Evolutionary conservation across 2,329 filamentous ascomycete species (phyloP), one percentile per base, ranked within the genome.

Genomic region (Colletotrichum musicola): DNA sequence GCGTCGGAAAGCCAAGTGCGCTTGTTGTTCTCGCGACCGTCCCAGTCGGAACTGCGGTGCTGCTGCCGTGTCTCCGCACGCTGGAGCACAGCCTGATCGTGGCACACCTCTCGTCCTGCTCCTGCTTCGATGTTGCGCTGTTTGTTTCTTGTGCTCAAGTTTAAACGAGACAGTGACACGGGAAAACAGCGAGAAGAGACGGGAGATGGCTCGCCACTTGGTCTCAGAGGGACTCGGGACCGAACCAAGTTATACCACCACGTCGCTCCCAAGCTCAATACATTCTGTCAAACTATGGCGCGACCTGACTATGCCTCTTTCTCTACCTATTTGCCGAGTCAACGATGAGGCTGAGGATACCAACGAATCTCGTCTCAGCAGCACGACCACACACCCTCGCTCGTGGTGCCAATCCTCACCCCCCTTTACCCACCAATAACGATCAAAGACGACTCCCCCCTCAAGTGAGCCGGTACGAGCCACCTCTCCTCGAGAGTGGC

Each of bases 381-480:
- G n/a, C 12, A 12, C 22, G 35, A 18, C 14, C 18, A 20, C 6
- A 22, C 22, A 55, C 7, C 12, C 20, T 16, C 6, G 40, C 27
- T 12, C 35, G 40, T 22, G 30, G 47, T 55, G 62, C 35, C 42
- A 60, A 20, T 49, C 30, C 0, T 30, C 16, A 16, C 4, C 54
- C 20, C 7, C 58, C 30, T 20, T 35, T 44, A 38, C 55, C 22
- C 35, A 51, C 50, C 62, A 65, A 65, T 65, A n/a, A 42, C 6
- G 2, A 16, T 10, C 18, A 5, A 27, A 42, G 16, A n/a, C 13
- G 22, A 13, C 35, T 50, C 38, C 10, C 66, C 35, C 44, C 42
- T 55, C 22, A 47, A 30, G 42, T 46, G 56, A 20, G 4, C 13
- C 18, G 18, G 62, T 53, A 65, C 50, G 50, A 42, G n/a, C 16